Evolutionary conservation across 495 filamentous ascomycete species (phyloP), one percentile per base, ranked within the genome.

Genomic region (Platismatia glauca): DNA sequence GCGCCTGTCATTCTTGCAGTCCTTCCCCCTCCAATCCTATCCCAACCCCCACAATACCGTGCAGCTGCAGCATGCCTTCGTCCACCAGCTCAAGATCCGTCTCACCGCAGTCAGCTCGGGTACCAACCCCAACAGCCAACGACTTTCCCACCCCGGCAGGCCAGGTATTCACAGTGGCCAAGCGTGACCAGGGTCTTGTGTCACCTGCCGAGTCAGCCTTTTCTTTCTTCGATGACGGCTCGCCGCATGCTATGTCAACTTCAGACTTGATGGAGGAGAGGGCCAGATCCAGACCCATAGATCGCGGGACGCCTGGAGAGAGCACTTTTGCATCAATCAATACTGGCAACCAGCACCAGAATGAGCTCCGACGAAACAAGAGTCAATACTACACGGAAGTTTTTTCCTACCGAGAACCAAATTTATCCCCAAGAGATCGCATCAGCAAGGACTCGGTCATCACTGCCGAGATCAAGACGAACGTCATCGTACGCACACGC

Each of bases 391-490:
- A 84, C 65, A 81, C 79, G 33, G 85, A 86, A 27, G 74, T 75
- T 20, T 87, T 90, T 66, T 75, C 76, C 11, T 69, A 78, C 56
- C 81, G 83, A 62, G 81, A 82, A 61, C 71, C 74, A 5, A 68
- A 71, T 60, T 68, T 75, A n/a, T 76, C 81, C 13, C 79, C 82
- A 13, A 77, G 77, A 61, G 82, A 88, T 52, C 78, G 82, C 35
- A 74, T 90, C 27, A 71, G 73, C 20, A 83, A 81, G 63, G 82
- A 91, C 64, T 85, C 89, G 22, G 77, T 88, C 58, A 81, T 96
- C 59, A 79, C 89, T 60, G 89, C 86, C 41, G 90, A 96, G 71
- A 72, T 97, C 37, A 86, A 84, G 69, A 90, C 89, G n/a, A 96
- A 94, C 71, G 82, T 84, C 41, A 88, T 86, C 71, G 90, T 92